Conservation (phyloP, 2,329 filamentous ascomycete species). For the Aspergillus amoenus region DNA sequence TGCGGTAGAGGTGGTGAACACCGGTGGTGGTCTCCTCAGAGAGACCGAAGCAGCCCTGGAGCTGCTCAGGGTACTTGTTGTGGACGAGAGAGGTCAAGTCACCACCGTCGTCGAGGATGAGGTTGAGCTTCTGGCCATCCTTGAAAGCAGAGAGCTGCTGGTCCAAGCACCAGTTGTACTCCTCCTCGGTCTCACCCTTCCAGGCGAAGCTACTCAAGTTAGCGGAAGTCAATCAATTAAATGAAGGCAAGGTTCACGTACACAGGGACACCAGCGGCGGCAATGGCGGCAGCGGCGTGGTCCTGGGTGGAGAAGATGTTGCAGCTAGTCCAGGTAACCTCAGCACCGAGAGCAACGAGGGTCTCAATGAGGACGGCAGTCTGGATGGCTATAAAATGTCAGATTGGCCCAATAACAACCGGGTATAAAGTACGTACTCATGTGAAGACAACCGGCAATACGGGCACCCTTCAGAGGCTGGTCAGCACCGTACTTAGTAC, state of each 20-base stretch:
- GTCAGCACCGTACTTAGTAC: constrained; percentile 84
- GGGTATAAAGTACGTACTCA: constrained; percentile 61
- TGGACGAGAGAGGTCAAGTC: constrained; percentile 95
- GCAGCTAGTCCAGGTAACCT: constrained; percentile 98
- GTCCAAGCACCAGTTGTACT: constrained; percentile 99
- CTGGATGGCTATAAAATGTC: constrained; percentile 70
- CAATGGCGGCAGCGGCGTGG: constrained; percentile 96
- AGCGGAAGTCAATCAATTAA: neutral
- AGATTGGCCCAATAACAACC: constrained; percentile 3
- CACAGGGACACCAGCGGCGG: constrained; percentile 87
- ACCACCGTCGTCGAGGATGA: constrained; percentile 98
- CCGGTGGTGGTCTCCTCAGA: constrained; percentile 99
- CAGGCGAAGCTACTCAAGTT: constrained; percentile 58
- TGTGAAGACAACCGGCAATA: constrained; percentile 97
- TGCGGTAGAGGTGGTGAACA: constrained; percentile 98
- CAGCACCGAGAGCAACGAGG: constrained; percentile 86
- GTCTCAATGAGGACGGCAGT: constrained; percentile 99
- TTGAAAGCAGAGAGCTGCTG: constrained; percentile 98
- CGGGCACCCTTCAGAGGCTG: constrained; percentile 93
- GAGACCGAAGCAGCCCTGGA: constrained; percentile 96
- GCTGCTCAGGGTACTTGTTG: constrained; percentile 97
- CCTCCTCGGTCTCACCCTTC: constrained; percentile 97
- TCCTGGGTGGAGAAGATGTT: constrained; percentile 99
- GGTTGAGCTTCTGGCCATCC: constrained; percentile 92
- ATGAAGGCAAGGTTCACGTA: constrained; percentile 34